Conservation (phyloP, 1,284 basidiomycete genomes). For the Mrakiaceae sp. region DNA sequence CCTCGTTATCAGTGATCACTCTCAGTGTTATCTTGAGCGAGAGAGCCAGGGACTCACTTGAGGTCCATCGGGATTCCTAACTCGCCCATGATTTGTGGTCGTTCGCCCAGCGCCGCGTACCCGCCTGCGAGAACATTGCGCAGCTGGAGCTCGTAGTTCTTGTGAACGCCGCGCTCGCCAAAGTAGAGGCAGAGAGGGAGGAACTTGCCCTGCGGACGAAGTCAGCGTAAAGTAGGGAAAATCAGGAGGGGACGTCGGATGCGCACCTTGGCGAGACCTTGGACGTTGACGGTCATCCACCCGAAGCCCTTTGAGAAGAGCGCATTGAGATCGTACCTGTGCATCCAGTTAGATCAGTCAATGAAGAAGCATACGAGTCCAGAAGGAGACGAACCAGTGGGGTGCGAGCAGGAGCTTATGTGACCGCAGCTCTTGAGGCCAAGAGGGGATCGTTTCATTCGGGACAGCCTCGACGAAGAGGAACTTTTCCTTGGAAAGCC, state of each 20-base stretch:
- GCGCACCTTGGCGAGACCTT: conserved; percentile 66
- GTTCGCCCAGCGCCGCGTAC: conserved; percentile 58
- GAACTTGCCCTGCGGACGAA: conserved; percentile 61
- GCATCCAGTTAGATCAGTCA: background rate
- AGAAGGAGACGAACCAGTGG: conserved; percentile 54
- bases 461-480: conserved; percentile 74
- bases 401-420: conserved; percentile 75
- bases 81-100: conserved; percentile 75
- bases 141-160: conserved; percentile 74
- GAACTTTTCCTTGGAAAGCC: conserved; percentile 44
- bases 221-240: background rate
- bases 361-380: background rate
- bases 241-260: background rate
- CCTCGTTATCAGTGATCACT: too few relatives aligned
- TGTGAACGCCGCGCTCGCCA: conserved; percentile 63
- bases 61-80: conserved; percentile 89
- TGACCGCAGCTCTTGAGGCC: conserved; percentile 53
- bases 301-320: conserved; percentile 70
- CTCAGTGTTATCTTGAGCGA: too few relatives aligned
- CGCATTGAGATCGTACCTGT: conserved; percentile 77
- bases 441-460: conserved; percentile 79
- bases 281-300: conserved; percentile 76
- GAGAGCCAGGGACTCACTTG: conserved; percentile 48
- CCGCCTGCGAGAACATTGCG: conserved; percentile 60
- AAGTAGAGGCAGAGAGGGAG: conserved; percentile 67